Conservation (phyloP, 805 yeast genomes). For the Vanderwaltozyma verrucispora region DNA sequence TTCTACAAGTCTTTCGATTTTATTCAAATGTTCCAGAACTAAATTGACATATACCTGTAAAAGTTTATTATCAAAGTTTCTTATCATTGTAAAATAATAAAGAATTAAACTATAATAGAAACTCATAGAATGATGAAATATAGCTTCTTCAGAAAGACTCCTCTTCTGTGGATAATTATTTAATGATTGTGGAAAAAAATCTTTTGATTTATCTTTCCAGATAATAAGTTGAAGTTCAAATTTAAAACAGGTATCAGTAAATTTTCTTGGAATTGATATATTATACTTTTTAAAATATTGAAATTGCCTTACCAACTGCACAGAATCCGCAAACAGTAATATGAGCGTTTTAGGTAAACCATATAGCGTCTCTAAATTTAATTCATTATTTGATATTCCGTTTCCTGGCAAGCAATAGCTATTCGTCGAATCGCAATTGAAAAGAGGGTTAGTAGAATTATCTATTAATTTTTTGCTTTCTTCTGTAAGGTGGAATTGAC, state of each 20-base stretch:
- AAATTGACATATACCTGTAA: conserved; percentile 53
- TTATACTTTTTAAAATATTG: conserved; percentile 33
- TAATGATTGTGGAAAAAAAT: too few species aligned
- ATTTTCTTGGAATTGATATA: conserved; percentile 16
- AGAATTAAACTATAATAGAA: conserved; percentile 64
- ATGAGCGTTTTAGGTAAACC: conserved; percentile 79
- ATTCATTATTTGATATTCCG: conserved; percentile 28
- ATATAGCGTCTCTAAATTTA: conserved; percentile 71
- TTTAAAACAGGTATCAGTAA: conserved; percentile 17
- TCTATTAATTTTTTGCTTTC: not conserved
- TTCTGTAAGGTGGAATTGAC: not conserved
- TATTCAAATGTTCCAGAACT: conserved; percentile 54
- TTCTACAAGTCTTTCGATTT: conserved; percentile 47
- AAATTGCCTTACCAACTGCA: conserved; percentile 52
- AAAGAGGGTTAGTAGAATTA: conserved; percentile 25
- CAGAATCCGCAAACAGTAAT: conserved; percentile 60
- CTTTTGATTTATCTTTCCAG: conserved; percentile 79
- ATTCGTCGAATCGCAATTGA: conserved; percentile 34
- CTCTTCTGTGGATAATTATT: not conserved
- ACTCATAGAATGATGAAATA: conserved; percentile 71
- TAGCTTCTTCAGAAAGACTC: too few species aligned
- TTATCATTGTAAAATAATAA: conserved; percentile 58
- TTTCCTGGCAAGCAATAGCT: conserved; percentile 19
- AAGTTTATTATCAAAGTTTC: conserved; percentile 41
- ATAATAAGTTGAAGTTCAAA: conserved; percentile 42